Evolutionary conservation across 805 yeast species (phyloP).

Genomic region (Myxozyma geophila): DNA sequence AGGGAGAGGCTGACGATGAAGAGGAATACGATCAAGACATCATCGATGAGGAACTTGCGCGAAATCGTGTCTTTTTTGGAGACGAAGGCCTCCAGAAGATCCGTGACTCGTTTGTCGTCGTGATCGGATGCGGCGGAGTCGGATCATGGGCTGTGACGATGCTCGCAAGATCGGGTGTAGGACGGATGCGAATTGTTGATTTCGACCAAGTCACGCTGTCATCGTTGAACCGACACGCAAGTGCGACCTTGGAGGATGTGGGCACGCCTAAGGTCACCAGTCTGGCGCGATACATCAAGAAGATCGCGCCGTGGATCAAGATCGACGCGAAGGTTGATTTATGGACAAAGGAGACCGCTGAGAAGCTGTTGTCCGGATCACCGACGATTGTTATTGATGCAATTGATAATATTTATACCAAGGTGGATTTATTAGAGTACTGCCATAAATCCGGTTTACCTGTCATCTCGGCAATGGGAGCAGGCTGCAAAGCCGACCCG

Average conservation of each 20-base stretch:
- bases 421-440: constrained; percentile 82
- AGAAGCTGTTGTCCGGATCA: constrained; percentile 56
- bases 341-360: constrained; percentile 70
- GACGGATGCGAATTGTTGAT: constrained; percentile 77
- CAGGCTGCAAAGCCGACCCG: constrained; percentile 95
- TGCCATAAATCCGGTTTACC: constrained; percentile 63
- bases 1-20: not conserved
- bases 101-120: constrained; percentile 71
- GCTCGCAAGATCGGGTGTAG: constrained; percentile 89
- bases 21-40: constrained; percentile 50
- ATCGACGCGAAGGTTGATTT: constrained; percentile 77
- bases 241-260: constrained; percentile 88
- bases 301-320: constrained; percentile 92
- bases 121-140: constrained; percentile 97
- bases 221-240: constrained; percentile 91
- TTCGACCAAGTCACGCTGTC: constrained; percentile 95
- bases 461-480: constrained; percentile 94
- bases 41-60: constrained; percentile 86
- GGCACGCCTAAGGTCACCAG: constrained; percentile 90
- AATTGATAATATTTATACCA: constrained; percentile 96
- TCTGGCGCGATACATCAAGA: constrained; percentile 64
- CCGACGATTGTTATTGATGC: constrained; percentile 91
- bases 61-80: constrained; percentile 91
- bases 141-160: constrained; percentile 96
- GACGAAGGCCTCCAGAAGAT: constrained; percentile 79